Percentiles rank a stretch among this genome's conserved stretches.
Evolutionary conservation across 1,284 basidiomycete genomes (phyloP).

Genomic region (Trametes pubescens): DNA sequence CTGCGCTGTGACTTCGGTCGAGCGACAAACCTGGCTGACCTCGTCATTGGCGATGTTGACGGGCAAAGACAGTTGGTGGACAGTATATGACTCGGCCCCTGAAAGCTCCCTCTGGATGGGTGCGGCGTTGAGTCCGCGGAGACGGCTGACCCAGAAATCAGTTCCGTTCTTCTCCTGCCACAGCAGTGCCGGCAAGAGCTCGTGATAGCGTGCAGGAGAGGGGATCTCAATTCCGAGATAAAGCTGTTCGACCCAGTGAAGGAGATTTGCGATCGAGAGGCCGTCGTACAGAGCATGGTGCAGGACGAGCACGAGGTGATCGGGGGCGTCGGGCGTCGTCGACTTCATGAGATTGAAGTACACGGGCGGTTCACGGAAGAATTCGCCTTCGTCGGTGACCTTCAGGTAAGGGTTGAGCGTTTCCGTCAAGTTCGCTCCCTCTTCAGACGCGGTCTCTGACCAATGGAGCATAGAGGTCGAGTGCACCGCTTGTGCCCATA

Average conservation of each 20-base stretch:
- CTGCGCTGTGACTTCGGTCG: constrained; percentile 44
- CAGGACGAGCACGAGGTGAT: constrained; percentile 50
- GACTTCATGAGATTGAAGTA: constrained; percentile 41
- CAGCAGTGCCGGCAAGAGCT: constrained; percentile 44
- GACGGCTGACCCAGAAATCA: constrained; percentile 48
- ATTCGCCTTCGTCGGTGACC: constrained; percentile 25
- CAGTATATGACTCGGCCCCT: neutral
- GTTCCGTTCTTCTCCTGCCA: constrained; percentile 51
- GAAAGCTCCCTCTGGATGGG: constrained; percentile 28
- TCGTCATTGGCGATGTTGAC: constrained; percentile 13
- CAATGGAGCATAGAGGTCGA: constrained; percentile 47
- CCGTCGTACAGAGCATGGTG: constrained; percentile 64
- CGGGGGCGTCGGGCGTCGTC: constrained; percentile 19
- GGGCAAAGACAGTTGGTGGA: constrained; percentile 16
- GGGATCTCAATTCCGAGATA: constrained; percentile 42
- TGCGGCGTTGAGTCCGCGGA: constrained; percentile 42
- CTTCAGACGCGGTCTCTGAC: constrained; percentile 37
- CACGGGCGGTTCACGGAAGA: constrained; percentile 46
- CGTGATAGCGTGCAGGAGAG: constrained; percentile 45
- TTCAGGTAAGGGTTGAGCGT: constrained; percentile 23
- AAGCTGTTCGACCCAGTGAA: constrained; percentile 44
- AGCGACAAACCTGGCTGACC: constrained; percentile 16
- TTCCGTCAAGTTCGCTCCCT: constrained; percentile 26
- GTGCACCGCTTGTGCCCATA: constrained; percentile 56
- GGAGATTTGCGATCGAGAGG: constrained; percentile 49